These are phyloP conservation scores for Ophiostoma perfectum DNA, from an alignment of 2,329 filamentous ascomycete genomes.

Conservation along the genomic window DNA sequence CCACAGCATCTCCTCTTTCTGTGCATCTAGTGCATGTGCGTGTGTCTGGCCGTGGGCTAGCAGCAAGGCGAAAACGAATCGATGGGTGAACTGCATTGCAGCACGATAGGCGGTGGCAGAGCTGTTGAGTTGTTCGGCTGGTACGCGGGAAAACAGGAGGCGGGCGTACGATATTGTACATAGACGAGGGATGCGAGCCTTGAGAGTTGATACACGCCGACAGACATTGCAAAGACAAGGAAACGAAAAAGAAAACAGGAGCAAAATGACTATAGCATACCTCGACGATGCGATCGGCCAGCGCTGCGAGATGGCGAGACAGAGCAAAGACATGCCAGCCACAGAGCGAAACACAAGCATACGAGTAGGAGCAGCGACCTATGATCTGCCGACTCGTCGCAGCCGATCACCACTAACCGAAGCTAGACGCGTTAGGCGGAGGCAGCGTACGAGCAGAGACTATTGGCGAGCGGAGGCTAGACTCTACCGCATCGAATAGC, in stretches of 20 bases:
- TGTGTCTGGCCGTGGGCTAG: neutral
- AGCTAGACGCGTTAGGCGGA: neutral
- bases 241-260: too few relatives aligned
- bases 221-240: too few relatives aligned
- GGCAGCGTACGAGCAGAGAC: neutral
- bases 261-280: too few relatives aligned
- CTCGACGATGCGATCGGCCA: neutral
- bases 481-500: neutral
- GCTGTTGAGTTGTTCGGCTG: too few relatives aligned
- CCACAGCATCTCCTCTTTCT: neutral
- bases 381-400: conserved; percentile 9
- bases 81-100: too few relatives aligned
- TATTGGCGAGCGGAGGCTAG: neutral
- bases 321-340: neutral
- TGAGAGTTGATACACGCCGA: too few relatives aligned
- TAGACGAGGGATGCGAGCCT: too few relatives aligned
- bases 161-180: too few relatives aligned
- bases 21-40: neutral
- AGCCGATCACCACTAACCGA: conserved; percentile 6
- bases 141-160: too few relatives aligned
- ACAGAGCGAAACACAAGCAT: neutral
- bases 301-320: neutral
- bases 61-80: too few relatives aligned
- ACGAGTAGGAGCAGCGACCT: neutral
- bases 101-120: too few relatives aligned